Base-by-base conservation (phyloP, 179 eudicot species). In the Corrigiola litoralis region DNA sequence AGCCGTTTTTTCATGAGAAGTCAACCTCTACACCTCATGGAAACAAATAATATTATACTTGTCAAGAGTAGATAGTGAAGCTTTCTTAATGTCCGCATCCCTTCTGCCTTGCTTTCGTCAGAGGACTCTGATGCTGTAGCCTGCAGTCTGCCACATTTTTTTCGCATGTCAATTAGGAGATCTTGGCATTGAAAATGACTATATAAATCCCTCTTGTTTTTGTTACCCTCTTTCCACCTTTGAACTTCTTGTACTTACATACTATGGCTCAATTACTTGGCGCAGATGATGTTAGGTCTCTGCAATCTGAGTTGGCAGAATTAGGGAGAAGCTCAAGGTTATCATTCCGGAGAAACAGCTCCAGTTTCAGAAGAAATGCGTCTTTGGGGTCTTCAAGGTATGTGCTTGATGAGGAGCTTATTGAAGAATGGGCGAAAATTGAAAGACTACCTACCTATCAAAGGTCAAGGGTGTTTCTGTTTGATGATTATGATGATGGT, bases 261-360 rank as follows among this genome's bases (percentile, higher is more conserved):
- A 40, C 21, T 10, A 87, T 87, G 92, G 85, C 84, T 42, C 78
- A 75, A 21, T 51, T 71, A 23, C 58, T 58, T 40, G 82, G 70
- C 18, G 18, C 53, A 40, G 82, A 78, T 59, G 92, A 84, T 51
- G 71, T 54, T 69, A 71, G 79, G 57, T 69, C 85, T 61, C 44
- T 73, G 18, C 72, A 72, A 54, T 41, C 58, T 52, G 88, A 86
- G 61, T 67, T 81, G 11, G 55, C 78, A 40, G 94, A 81, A 45
- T 32, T 70, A 24, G 86, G 86, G 65, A 71, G 75, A 67, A 86
- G 84, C 68, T 73, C 82, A 61, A 81, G 81, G 49, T 71, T 85
- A 25, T 78, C 85, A 14, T 75, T 75, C 51, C 79, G 61, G 42
- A 66, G 59, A 27, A 69, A 37, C 2, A 69, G 74, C 18, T 66